Evolutionary conservation across 352 stramenopile genomes (phyloP), one percentile per base, ranked within the genome.

Genomic region (Globisporangium spiculum): DNA sequence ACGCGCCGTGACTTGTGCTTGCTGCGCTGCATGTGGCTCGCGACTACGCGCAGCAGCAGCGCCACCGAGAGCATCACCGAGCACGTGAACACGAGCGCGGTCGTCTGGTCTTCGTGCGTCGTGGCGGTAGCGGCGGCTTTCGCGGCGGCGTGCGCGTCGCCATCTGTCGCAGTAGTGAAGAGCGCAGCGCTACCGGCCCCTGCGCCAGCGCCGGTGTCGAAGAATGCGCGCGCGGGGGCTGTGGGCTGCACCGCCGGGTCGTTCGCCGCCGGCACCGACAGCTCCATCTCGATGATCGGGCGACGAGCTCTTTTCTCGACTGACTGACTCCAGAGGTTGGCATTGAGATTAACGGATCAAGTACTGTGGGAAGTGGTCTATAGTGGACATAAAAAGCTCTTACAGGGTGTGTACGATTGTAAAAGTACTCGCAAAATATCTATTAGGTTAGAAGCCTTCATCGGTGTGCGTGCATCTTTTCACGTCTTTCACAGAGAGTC

Each of bases 11-110:
- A 12, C 74, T 77, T 68, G 55, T 44, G 74, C 65, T 36, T 68
- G 70, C 52, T 68, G 60, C 34, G 70, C 54, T 74, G 63, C 74
- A 88, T 41, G 63, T 82, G 84, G 22, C 73, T 53, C 12, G 68
- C 60, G 16, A 80, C 50, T n/a, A 86, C 55, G 4, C 79, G 80
- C 50, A 91, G 68, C 9, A 62, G 52, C 27, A 89, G 71, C 48
- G 81, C 81, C 8, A 90, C 58, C 38, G 76, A 84, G 38, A 90
- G 57, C 83, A 90, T 89, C 41, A 77, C 80, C 18, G 81, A 84
- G 75, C 81, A 89, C 14, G 81, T 89, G 50, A 64, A 70, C 22
- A 89, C 75, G 24, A 90, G 72, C 65, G 81, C 76, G 34, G 61
- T 71, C 27, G 79, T 89, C 72, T 91, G 82, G 67, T 81, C 76